Percentiles rank a stretch among this genome's conserved stretches.
Conservation (phyloP, 257 asterid species). For the Ehretia macrophylla region DNA sequence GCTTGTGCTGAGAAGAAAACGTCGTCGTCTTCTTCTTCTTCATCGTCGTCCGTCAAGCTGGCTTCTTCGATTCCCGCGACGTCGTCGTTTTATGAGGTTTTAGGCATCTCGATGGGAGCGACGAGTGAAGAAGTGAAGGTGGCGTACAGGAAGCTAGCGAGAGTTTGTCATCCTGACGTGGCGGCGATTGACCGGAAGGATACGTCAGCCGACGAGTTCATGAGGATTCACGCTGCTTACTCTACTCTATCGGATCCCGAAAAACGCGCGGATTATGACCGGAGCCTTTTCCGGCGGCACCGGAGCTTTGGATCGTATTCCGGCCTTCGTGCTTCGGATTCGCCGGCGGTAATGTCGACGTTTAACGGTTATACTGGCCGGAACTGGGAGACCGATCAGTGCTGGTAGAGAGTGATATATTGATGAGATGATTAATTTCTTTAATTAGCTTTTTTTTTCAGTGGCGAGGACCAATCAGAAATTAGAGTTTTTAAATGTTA, state of each 20-base stretch:
- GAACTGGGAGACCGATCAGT: conserved; percentile 28
- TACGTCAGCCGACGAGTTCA: conserved; percentile 8
- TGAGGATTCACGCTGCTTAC: conserved; percentile 15
- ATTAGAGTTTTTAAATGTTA: too few relatives aligned
- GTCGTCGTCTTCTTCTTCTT: too few relatives aligned
- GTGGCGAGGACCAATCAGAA: too few relatives aligned
- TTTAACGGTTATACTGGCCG: conserved; percentile 1
- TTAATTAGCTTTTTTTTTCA: too few relatives aligned
- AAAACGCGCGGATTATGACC: conserved; percentile 11
- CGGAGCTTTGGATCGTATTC: neutral
- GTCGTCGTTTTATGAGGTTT: conserved; percentile 14
- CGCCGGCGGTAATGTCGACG: neutral
- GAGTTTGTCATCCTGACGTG: conserved; percentile 20
- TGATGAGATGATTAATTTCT: neutral
- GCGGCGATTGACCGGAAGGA: conserved; percentile 10
- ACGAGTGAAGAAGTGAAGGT: conserved; percentile 9
- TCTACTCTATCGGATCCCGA: conserved; percentile 16
- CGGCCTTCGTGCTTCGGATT: neutral
- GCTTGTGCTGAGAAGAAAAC: too few relatives aligned
- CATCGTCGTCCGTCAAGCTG: too few relatives aligned
- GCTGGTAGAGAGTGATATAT: conserved; percentile 11
- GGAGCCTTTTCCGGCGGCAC: neutral
- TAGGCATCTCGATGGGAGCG: conserved; percentile 11
- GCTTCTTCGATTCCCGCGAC: neutral
- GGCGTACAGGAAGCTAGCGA: conserved; percentile 16